These are phyloP conservation scores for Nepenthes mirabilis DNA, from an alignment of 148 eudicot species.

Conservation along the genomic window DNA sequence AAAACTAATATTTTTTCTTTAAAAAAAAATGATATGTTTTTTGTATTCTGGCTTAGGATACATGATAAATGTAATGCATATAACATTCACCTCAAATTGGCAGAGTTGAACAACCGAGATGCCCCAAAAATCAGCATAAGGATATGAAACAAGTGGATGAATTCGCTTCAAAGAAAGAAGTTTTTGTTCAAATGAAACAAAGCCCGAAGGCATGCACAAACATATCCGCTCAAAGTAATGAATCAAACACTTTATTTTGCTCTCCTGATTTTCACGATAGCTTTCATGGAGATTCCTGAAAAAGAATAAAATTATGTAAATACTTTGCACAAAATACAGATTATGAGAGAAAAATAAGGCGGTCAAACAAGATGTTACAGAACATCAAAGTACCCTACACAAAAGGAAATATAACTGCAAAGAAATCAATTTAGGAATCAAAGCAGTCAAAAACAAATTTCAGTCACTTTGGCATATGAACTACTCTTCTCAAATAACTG, in stretches of 20 bases:
- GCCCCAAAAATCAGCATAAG: slow-evolving; percentile 51
- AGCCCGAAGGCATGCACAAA: slow-evolving; percentile 42
- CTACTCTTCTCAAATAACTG: too few relatives aligned
- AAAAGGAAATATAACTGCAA: too few relatives aligned
- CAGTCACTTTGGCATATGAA: too few relatives aligned
- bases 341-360: background rate
- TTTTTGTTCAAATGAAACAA: slow-evolving; percentile 82
- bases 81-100: slow-evolving; percentile 48
- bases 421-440: too few relatives aligned
- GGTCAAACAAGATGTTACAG: background rate
- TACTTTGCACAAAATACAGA: background rate
- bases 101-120: slow-evolving; percentile 54
- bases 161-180: slow-evolving; percentile 47
- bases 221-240: slow-evolving; percentile 87
- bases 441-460: too few relatives aligned
- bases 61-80: background rate
- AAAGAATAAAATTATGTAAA: background rate
- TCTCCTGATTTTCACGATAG: slow-evolving; percentile 44
- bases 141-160: slow-evolving; percentile 27
- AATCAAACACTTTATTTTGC: slow-evolving; percentile 72
- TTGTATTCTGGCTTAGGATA: background rate
- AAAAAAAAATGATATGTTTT: too few relatives aligned
- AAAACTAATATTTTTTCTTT: too few relatives aligned
- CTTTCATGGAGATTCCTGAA: slow-evolving; percentile 61
- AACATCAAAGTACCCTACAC: background rate